Percentiles rank a stretch among this genome's conserved stretches.
Evolutionary conservation across 441 rosid species (phyloP).

Genomic region (Biscutella auriculata): DNA sequence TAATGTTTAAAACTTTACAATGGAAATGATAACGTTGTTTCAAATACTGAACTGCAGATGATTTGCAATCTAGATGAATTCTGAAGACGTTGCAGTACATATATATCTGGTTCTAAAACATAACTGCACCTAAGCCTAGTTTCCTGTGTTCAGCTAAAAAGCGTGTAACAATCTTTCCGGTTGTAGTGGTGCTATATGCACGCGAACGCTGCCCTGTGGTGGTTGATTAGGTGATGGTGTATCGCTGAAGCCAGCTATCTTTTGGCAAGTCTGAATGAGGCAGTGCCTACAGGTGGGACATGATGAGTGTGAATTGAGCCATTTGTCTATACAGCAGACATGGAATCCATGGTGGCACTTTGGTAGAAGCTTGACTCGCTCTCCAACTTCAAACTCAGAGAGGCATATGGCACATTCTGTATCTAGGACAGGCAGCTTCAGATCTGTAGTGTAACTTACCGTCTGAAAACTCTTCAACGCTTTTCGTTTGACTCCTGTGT

Average conservation of each 20-base stretch:
- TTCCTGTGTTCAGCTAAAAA: conserved; percentile 10
- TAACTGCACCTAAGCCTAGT: conserved; percentile 13
- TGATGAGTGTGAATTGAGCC: conserved; percentile 26
- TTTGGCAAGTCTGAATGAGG: conserved; percentile 22
- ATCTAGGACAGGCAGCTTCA: conserved; percentile 17
- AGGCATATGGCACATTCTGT: conserved; percentile 26
- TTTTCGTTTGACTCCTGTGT: conserved; percentile 37
- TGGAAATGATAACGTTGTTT: conserved; percentile 8
- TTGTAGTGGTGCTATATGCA: conserved; percentile 16
- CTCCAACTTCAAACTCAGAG: conserved; percentile 20
- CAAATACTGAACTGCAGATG: conserved; percentile 13
- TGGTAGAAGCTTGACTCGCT: conserved; percentile 22
- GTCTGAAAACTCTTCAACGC: conserved; percentile 46
- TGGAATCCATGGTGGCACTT: conserved; percentile 26
- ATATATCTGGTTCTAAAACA: neutral
- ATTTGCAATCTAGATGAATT: conserved; percentile 3
- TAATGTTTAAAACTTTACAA: conserved; percentile 24
- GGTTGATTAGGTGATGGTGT: conserved; percentile 10
- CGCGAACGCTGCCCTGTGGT: conserved; percentile 2
- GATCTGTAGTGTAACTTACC: conserved; percentile 30
- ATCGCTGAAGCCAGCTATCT: conserved; percentile 22
- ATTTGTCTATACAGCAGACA: conserved; percentile 22
- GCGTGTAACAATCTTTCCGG: conserved; percentile 5
- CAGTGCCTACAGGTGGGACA: conserved; percentile 29
- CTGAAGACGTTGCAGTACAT: conserved; percentile 12